Evolutionary conservation across 164 flowering plant species (phyloP), one percentile per base, ranked within the genome.

Genomic region (Cinnamomum chago): DNA sequence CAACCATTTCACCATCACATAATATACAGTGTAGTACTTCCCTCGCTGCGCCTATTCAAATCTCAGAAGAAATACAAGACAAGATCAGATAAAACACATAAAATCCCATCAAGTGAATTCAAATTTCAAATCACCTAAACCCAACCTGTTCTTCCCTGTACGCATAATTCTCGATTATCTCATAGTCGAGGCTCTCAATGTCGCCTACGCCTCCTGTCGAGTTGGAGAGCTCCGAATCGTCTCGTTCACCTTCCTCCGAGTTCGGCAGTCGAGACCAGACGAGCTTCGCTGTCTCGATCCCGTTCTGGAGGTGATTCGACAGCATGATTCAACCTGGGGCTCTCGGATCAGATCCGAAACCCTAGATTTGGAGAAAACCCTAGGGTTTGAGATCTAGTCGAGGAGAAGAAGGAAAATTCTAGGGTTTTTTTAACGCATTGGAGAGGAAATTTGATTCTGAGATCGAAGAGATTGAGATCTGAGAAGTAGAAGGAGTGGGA

Each of bases 141-240:
- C 50, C 3, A 11, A 95, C 99, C 98, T 93, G 99, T 70, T 95
- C 95, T 82, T 90, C 89, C 81, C 97, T 77, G 71, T 95, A 95
- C 2, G 96, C 97, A 69, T 79, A 77, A 76, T 95, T 95, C 87
- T 95, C 99, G 22, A 95, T 86, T 72, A 95, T 93, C 82, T 95
- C 99, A 67, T 95, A 95, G 72, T 95, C 98, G 64, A 95, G 97
- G 75, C 99, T 95, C 79, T 95, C 99, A 9, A 82, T 90, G 28
- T 76, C 71, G 72, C 69, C 76, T 0, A 84, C 87, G 35, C 79
- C 84, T 22, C 72, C 80, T 62, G 74, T 80, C 75, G 81, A 20
- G 20, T 55, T 83, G 30, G 77, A 71, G 10, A 72, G 52, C 20
- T 85, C 85, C n/a, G 71, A 81, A 13, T 74, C 88, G 52, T 84